Base-by-base conservation (phyloP, 345 rosid genomes). In the Populus deltoides region DNA sequence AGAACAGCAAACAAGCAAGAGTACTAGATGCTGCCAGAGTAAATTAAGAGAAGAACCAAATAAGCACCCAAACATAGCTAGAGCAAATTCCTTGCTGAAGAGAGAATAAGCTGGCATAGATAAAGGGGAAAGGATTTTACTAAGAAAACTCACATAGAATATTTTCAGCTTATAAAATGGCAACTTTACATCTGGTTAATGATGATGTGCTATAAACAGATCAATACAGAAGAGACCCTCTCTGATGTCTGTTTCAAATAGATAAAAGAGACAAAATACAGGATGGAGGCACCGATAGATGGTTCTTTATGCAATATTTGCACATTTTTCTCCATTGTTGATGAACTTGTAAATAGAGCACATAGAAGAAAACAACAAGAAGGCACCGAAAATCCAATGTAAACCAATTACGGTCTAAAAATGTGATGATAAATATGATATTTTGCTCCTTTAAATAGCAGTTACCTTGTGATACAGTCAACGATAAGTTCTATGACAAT, bases 1-100 rank as follows among this genome's bases (percentile, higher is more conserved):
- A 65, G 25, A 72, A 81, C 41, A 80, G 77, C 55, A 25, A 81
- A 70, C 41, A 57, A 51, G 66, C 22, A 39, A 69, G 47, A 67
- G 45, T 25, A 63, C 16, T 16, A 74, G 29, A 69, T 45, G 69
- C 67, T 70, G 53, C 17, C 77, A 45, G 35, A 66, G 29, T 25
- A 15, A 13, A 27, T 8, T 38, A 47, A 74, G 45, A 71, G 53
- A 66, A 66, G 29, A 68, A 69, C 27, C 41, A 67, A 68, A 24
- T 15, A 65, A 39, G 29, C 38, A 59, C 49, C 57, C 63, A 68
- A 68, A 22, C 16, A 49, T 8, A 72, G 36, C 43, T 31, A 57
- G 53, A 59, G 65, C 12, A n/a, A n/a, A 16, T 3, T 59, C 65
- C 15, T 59, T 24, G 15, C 24, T 59, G 65, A 59, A 59, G 29